A percentile compares a stretch with the other conserved stretches of the same genome.
Conservation (phyloP, 2,329 filamentous ascomycete genomes). For the Nigrograna mackinnonii region DNA sequence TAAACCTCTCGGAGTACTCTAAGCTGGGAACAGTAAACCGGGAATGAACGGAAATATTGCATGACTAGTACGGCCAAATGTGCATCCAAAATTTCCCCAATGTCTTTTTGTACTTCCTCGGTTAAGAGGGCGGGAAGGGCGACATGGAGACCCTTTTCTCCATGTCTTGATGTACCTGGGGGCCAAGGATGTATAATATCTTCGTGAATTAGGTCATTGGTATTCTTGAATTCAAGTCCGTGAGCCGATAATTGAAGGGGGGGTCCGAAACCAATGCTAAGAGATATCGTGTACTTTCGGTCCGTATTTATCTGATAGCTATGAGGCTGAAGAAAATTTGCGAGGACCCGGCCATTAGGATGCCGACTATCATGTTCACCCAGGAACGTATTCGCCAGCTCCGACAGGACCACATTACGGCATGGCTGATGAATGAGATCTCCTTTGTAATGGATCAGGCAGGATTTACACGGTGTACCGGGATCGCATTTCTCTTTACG, state of each 20-base stretch:
- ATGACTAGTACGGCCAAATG: constrained; percentile 37
- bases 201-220: constrained; percentile 26
- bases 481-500: constrained; percentile 43
- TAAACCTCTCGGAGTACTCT: constrained; percentile 38
- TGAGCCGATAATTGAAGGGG: constrained; percentile 27
- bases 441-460: constrained; percentile 41
- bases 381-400: constrained; percentile 31
- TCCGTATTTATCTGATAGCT: constrained; percentile 17
- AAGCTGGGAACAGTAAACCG: constrained; percentile 35
- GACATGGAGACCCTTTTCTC: constrained; percentile 23
- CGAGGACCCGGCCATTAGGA: constrained; percentile 30
- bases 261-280: constrained; percentile 39
- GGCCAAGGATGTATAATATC: constrained; percentile 44
- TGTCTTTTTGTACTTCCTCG: constrained; percentile 13
- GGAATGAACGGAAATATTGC: constrained; percentile 39
- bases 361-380: constrained; percentile 39
- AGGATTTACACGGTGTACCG: constrained; percentile 42
- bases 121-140: constrained; percentile 41
- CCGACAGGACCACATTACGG: constrained; percentile 32
- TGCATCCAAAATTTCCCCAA: constrained; percentile 26
- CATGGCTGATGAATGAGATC: constrained; percentile 41
- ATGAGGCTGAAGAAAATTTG: constrained; percentile 23
- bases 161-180: constrained; percentile 17
- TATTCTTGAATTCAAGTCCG: constrained; percentile 21
- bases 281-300: constrained; percentile 29